Conservation (phyloP, 2,329 filamentous ascomycete species). For the Colletotrichum tropicicola region DNA sequence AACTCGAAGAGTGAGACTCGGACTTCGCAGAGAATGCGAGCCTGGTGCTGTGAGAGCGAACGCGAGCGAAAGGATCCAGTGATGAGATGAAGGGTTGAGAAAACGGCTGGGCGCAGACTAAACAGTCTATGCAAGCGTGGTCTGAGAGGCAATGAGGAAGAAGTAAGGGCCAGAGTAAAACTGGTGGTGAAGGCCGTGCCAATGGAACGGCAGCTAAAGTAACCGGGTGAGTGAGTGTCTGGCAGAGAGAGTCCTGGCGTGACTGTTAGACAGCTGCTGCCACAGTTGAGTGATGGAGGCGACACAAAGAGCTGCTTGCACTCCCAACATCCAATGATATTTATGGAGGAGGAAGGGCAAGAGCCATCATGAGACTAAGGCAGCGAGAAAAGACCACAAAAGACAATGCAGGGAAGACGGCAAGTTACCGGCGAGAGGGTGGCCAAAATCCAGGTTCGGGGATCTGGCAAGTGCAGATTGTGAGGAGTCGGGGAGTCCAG, state of each 20-base stretch:
- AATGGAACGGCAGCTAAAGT: neutral
- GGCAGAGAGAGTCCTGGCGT: conserved; percentile 4
- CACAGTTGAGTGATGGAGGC: neutral
- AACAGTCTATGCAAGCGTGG: no score
- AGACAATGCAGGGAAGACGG: conserved; percentile 4
- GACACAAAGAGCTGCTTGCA: conserved; percentile 7
- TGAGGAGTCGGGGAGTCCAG: neutral
- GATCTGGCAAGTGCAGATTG: conserved; percentile 4
- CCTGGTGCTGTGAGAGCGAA: neutral
- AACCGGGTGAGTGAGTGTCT: neutral
- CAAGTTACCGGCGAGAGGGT: conserved; percentile 11
- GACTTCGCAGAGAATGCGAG: neutral
- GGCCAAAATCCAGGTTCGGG: conserved; percentile 15
- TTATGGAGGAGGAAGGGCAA: conserved; percentile 11
- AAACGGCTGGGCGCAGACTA: no score
- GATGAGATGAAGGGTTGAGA: neutral
- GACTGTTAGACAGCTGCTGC: conserved; percentile 10
- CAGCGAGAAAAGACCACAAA: neutral
- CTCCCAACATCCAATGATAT: conserved; percentile 14
- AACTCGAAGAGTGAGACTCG: neutral
- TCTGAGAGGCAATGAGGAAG: neutral
- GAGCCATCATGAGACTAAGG: neutral
- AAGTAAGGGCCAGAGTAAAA: neutral
- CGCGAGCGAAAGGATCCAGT: neutral
- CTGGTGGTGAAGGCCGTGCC: neutral